phyloP scores from a whole-genome alignment of 2,329 filamentous ascomycete genomes.

The Sclerotinia subarctica region DNA sequence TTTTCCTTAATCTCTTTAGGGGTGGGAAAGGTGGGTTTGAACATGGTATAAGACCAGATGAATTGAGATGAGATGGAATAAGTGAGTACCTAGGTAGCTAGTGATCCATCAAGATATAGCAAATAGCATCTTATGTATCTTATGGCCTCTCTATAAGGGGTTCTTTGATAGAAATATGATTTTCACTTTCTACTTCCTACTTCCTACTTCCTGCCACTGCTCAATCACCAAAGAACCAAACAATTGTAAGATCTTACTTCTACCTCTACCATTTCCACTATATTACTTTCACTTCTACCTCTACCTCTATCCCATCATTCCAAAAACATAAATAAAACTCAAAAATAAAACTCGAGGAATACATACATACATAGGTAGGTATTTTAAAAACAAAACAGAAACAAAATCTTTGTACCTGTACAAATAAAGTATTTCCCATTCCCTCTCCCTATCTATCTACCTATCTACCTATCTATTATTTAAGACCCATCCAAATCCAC shows the following conservation, averaged over 20 bases:
- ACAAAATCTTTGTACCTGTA: conserved; percentile 6
- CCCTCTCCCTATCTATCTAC: conserved; percentile 1
- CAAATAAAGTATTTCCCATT: conserved; percentile 6
- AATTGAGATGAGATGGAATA: too few relatives aligned
- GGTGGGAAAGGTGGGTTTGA: background rate
- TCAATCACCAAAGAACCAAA: too few relatives aligned
- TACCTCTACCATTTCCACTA: too few relatives aligned
- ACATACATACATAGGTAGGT: too few relatives aligned
- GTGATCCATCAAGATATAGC: background rate
- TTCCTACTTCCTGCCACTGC: too few relatives aligned
- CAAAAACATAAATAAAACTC: background rate
- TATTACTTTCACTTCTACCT: too few relatives aligned
- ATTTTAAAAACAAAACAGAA: too few relatives aligned
- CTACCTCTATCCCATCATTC: too few relatives aligned
- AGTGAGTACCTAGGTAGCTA: background rate
- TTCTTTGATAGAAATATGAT: background rate
- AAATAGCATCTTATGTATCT: background rate
- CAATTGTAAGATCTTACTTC: too few relatives aligned
- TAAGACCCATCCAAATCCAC: background rate
- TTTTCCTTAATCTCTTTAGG: conserved; percentile 13
- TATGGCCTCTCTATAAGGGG: background rate
- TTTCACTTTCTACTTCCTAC: background rate
- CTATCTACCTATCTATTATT: background rate
- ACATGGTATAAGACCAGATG: background rate
- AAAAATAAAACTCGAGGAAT: too few relatives aligned